Conservation (phyloP, 78 protist species). For the Dictyostelium brefeldianum region DNA sequence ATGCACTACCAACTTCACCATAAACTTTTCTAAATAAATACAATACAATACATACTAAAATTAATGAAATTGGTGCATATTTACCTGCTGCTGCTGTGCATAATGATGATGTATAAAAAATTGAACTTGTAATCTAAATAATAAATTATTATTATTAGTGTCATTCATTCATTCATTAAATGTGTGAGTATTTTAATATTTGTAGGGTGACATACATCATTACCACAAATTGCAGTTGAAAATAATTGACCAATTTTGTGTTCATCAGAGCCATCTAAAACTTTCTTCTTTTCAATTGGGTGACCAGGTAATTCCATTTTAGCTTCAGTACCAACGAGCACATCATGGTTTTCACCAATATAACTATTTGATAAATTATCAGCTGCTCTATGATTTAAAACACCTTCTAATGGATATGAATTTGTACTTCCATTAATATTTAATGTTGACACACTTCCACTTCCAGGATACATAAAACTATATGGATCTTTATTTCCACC, state of each 20-base stretch:
- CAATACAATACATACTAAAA: slow-evolving; percentile 80
- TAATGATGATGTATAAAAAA: slow-evolving; percentile 82
- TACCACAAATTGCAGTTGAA: slow-evolving; percentile 86
- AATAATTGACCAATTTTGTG: slow-evolving; percentile 78
- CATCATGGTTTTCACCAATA: not conserved
- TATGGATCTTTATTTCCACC: slow-evolving; percentile 42
- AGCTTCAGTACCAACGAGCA: slow-evolving; percentile 39
- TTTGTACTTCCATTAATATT: not conserved
- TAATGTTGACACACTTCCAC: slow-evolving; percentile 39
- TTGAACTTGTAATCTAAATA: slow-evolving; percentile 82
- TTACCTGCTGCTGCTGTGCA: slow-evolving; percentile 84
- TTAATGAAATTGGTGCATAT: slow-evolving; percentile 87
- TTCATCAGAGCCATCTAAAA: slow-evolving; percentile 72
- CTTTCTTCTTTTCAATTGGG: slow-evolving; percentile 2
- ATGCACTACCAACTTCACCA: slow-evolving; percentile 91
- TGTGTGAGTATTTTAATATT: not conserved
- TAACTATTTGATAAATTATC: not conserved
- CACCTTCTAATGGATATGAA: not conserved
- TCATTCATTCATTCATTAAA: no score
- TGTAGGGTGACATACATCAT: slow-evolving; percentile 52
- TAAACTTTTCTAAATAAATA: slow-evolving; percentile 88
- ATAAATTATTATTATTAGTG: no score
- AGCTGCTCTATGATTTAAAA: not conserved
- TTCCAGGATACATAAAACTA: slow-evolving; percentile 78
- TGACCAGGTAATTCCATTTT: slow-evolving; percentile 3